These are phyloP conservation scores for Suhomyces sp. DNA, from an alignment of 805 yeast species.

Conservation along the genomic window DNA sequence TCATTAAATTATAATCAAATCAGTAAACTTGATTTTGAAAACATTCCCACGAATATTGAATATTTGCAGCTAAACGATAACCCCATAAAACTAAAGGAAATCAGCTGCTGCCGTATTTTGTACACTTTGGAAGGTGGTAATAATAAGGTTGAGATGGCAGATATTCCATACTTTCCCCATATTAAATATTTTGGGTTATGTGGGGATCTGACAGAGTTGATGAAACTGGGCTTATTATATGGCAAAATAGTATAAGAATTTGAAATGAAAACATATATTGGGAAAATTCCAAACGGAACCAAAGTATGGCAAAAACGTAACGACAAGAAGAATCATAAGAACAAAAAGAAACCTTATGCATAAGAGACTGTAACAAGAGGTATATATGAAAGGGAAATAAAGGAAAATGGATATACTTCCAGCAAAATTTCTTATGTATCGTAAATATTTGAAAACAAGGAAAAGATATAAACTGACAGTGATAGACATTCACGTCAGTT, in stretches of 20 bases:
- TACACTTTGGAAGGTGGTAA: neutral
- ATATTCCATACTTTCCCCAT: slow-evolving; percentile 9
- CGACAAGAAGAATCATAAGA: neutral
- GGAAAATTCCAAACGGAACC: neutral
- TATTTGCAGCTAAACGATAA: slow-evolving; percentile 5
- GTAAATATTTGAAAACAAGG: neutral
- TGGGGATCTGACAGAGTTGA: slow-evolving; percentile 10
- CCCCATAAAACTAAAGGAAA: neutral
- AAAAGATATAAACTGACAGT: neutral
- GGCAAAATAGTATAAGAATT: neutral
- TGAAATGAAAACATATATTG: neutral
- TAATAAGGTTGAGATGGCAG: neutral
- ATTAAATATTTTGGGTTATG: slow-evolving; percentile 8
- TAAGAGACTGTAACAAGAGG: neutral
- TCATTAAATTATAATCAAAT: slow-evolving; percentile 8
- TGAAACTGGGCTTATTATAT: slow-evolving; percentile 8
- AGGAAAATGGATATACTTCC: neutral
- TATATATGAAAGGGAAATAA: neutral
- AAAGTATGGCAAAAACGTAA: neutral
- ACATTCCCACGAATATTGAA: slow-evolving; percentile 5
- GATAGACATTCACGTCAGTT: neutral
- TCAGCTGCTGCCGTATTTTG: neutral
- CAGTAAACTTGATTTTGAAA: slow-evolving; percentile 2
- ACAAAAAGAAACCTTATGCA: neutral
- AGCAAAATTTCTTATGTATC: neutral